Percentiles rank a stretch among this genome's conserved stretches.
Conservation (phyloP, 805 yeast species). For the Saccharomyces kudriavzevii region DNA sequence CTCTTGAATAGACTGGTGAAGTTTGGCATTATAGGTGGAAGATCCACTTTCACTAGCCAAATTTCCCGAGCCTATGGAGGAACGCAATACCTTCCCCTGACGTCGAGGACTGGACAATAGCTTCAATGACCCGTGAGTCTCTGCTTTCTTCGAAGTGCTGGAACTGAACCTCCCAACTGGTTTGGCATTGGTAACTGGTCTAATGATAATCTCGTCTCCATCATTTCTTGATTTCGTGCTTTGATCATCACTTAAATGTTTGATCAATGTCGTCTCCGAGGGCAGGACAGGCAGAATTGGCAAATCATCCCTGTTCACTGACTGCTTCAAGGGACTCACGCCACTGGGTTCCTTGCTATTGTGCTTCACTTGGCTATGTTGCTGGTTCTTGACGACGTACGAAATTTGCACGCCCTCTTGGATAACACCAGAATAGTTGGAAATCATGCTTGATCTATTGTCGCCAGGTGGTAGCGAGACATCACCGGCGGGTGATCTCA, state of each 20-base stretch:
- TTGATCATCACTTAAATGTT: constrained; percentile 1
- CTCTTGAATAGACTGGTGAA: neutral
- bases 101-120: constrained; percentile 6
- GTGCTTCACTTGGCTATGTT: neutral
- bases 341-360: neutral
- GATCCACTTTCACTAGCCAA: constrained; percentile 18
- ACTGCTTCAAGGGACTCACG: neutral
- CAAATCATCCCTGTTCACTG: neutral
- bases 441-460: constrained; percentile 20
- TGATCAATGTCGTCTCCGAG: constrained; percentile 6
- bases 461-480: constrained; percentile 6
- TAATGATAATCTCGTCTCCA: constrained; percentile 11
- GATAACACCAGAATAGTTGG: constrained; percentile 27
- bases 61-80: constrained; percentile 15
- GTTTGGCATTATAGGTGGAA: constrained; percentile 9
- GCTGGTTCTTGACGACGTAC: constrained; percentile 17
- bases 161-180: constrained; percentile 17
- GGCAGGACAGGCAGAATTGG: constrained; percentile 15
- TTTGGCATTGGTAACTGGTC: constrained; percentile 16
- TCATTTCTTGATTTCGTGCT: neutral
- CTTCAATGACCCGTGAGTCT: constrained; percentile 7
- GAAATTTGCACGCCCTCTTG: constrained; percentile 29
- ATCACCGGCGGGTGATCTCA: constrained; percentile 10
- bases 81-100: constrained; percentile 8
- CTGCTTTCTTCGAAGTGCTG: constrained; percentile 1